phyloP scores from a whole-genome alignment of 2,329 filamentous ascomycete species.

The Monosporascus sp. region DNA sequence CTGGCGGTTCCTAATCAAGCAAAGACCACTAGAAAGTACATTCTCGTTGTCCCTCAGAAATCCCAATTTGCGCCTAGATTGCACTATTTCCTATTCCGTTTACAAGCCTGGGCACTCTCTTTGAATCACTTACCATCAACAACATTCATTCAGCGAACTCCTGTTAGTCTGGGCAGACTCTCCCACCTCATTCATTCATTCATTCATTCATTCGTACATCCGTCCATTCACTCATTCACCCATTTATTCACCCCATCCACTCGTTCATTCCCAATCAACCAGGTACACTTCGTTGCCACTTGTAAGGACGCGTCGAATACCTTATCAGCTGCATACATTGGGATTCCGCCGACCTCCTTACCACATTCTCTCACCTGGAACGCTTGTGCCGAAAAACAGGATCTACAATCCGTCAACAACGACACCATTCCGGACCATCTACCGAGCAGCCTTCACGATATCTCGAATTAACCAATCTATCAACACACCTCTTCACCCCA shows the following conservation, averaged over 20 bases:
- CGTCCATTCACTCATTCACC: not conserved
- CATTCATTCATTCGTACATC: not conserved
- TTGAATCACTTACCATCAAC: too few relatives aligned
- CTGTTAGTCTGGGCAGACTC: not conserved
- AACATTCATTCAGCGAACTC: not conserved
- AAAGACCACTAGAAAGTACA: too few relatives aligned
- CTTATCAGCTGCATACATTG: not conserved
- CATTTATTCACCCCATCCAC: not conserved
- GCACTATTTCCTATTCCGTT: too few relatives aligned
- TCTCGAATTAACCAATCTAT: conserved; percentile 7
- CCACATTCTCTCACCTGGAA: not conserved
- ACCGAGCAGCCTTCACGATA: conserved; percentile 8
- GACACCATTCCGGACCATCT: conserved; percentile 5
- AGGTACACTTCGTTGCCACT: too few relatives aligned
- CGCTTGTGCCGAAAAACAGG: conserved; percentile 10
- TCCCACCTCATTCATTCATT: not conserved
- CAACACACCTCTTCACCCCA: conserved; percentile 6
- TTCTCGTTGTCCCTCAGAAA: too few relatives aligned
- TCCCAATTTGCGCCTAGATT: too few relatives aligned
- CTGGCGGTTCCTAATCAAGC: too few relatives aligned
- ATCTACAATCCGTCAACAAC: conserved; percentile 1
- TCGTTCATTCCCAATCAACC: not conserved
- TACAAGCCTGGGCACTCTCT: too few relatives aligned
- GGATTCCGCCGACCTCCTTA: not conserved
- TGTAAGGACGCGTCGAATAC: not conserved